These are phyloP conservation scores for Kwoniella europaea DNA, from an alignment of 768 basidiomycete genomes.

Conservation along the genomic window DNA sequence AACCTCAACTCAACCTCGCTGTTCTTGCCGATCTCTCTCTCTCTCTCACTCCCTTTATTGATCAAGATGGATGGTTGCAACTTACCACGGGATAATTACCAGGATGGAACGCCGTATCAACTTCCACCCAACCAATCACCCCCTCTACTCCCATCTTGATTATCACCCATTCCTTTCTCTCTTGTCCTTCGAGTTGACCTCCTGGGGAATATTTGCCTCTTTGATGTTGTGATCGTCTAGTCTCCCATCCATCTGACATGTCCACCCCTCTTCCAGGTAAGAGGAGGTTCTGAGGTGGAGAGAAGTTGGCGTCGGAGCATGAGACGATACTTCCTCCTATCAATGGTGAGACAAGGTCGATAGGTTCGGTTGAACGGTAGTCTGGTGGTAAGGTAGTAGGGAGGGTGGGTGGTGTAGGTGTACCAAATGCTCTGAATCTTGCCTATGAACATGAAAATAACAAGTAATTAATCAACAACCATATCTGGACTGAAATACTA, in stretches of 20 bases:
- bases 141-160: slow-evolving; percentile 78
- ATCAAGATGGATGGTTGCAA: slow-evolving; percentile 2
- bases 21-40: not conserved
- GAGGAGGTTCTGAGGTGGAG: slow-evolving; percentile 85
- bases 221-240: slow-evolving; percentile 75
- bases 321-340: slow-evolving; percentile 82
- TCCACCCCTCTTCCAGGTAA: slow-evolving; percentile 84
- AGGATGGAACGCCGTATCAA: slow-evolving; percentile 94
- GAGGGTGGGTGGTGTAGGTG: slow-evolving; percentile 39
- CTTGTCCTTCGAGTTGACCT: slow-evolving; percentile 31
- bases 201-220: slow-evolving; percentile 64
- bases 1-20: not conserved
- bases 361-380: slow-evolving; percentile 53
- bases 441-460: slow-evolving; percentile 63
- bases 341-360: slow-evolving; percentile 90
- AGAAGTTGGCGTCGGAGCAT: slow-evolving; percentile 94
- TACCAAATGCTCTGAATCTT: slow-evolving; percentile 88
- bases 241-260: slow-evolving; percentile 99
- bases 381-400: slow-evolving; percentile 18
- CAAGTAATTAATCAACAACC: too few relatives aligned
- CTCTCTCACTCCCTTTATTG: not conserved
- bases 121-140: slow-evolving; percentile 72
- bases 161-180: slow-evolving; percentile 80
- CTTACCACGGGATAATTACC: slow-evolving; percentile 81
- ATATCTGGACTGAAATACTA: too few relatives aligned